These are phyloP conservation scores for Euphorbia schlechtendalii DNA, from an alignment of 441 rosid species.

Conservation along the genomic window DNA sequence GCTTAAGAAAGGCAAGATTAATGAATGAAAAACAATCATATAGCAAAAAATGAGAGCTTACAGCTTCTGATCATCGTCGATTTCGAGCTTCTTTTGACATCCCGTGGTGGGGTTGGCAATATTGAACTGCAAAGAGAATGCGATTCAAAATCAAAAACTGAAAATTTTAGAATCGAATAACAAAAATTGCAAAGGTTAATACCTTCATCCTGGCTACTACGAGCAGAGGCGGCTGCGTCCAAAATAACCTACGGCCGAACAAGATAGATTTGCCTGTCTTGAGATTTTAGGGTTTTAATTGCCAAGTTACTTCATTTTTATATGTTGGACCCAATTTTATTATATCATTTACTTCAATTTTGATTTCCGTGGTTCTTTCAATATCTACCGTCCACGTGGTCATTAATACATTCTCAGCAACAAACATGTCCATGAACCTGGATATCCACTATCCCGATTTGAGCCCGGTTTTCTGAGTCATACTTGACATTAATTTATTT, in stretches of 20 bases:
- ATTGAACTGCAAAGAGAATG: slow-evolving; percentile 31
- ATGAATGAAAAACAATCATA: background rate
- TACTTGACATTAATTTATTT: no score
- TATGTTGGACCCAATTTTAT: background rate
- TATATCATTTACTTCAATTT: no score
- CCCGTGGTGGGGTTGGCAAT: slow-evolving; percentile 58
- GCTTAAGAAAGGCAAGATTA: background rate
- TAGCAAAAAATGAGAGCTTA: slow-evolving; percentile 12
- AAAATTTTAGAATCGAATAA: background rate
- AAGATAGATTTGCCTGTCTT: no score
- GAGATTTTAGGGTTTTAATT: slow-evolving; percentile 12
- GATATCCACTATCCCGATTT: no score
- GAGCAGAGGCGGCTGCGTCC: slow-evolving; percentile 9
- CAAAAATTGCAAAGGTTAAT: background rate
- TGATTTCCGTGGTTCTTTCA: no score
- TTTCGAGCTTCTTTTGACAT: slow-evolving; percentile 65
- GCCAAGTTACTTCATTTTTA: background rate
- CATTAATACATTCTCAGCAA: no score
- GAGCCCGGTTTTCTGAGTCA: no score
- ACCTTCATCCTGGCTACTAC: slow-evolving; percentile 18
- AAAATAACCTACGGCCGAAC: no score
- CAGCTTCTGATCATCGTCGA: slow-evolving; percentile 64
- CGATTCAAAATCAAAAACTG: background rate
- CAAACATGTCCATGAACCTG: no score
- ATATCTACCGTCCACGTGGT: no score